phyloP scores from a whole-genome alignment of 306 rosid species.

The Quercus ilex region DNA sequence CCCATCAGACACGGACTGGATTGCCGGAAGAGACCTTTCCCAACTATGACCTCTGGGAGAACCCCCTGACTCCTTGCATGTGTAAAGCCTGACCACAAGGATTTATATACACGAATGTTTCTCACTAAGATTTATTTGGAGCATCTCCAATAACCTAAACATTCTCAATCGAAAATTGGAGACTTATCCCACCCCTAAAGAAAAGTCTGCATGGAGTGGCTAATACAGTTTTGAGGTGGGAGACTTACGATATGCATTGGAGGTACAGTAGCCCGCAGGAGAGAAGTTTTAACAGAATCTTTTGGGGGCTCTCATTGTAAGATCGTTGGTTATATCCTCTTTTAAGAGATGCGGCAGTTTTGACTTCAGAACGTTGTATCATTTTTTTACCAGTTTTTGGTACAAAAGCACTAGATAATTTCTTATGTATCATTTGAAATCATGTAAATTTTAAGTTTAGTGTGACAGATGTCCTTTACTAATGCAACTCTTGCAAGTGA shows the following conservation, averaged over 20 bases:
- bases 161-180: background rate
- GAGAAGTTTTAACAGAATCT: slow-evolving; percentile 23
- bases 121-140: slow-evolving; percentile 17
- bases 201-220: slow-evolving; percentile 12
- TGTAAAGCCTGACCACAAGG: slow-evolving; percentile 65
- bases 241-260: slow-evolving; percentile 20
- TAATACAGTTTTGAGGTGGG: slow-evolving; percentile 18
- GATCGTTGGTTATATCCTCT: slow-evolving; percentile 31
- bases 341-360: slow-evolving; percentile 27
- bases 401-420: slow-evolving; percentile 29
- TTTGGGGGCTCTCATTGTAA: slow-evolving; percentile 19
- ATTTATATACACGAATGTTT: slow-evolving; percentile 17
- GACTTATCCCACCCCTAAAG: background rate
- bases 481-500: background rate
- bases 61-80: slow-evolving; percentile 98
- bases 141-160: slow-evolving; percentile 22
- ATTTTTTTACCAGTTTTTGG: background rate
- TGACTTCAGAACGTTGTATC: slow-evolving; percentile 1
- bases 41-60: slow-evolving; percentile 94
- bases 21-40: slow-evolving; percentile 95
- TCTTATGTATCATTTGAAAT: slow-evolving; percentile 28
- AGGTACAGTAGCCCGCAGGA: slow-evolving; percentile 25
- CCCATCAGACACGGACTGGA: slow-evolving; percentile 88
- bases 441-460: slow-evolving; percentile 48
- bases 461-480: slow-evolving; percentile 27